These are phyloP conservation scores for Cornus florida DNA, from an alignment of 148 eudicot genomes.

Conservation along the genomic window DNA sequence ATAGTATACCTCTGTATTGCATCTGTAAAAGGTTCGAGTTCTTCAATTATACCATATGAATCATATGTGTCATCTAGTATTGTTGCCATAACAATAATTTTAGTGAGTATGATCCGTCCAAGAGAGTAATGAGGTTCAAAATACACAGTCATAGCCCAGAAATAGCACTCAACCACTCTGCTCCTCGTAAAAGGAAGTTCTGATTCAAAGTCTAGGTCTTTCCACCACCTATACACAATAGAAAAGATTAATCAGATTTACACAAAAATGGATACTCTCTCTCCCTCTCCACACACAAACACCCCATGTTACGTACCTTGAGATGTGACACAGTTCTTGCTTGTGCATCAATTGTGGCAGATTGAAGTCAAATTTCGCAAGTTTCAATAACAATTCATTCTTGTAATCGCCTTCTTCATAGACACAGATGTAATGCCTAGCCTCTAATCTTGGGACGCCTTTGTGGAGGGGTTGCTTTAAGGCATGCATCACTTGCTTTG, in stretches of 20 bases:
- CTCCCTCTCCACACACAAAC: too few relatives aligned
- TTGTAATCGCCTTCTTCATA: slow-evolving; percentile 23
- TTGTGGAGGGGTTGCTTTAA: slow-evolving; percentile 21
- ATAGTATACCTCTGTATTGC: slow-evolving; percentile 35
- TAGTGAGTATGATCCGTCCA: slow-evolving; percentile 24
- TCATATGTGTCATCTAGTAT: slow-evolving; percentile 53
- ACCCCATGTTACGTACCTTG: slow-evolving; percentile 13
- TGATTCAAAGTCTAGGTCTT: slow-evolving; percentile 13
- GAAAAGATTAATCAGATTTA: too few relatives aligned
- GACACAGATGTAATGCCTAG: slow-evolving; percentile 22
- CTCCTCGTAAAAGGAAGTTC: slow-evolving; percentile 38
- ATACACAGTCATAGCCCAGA: slow-evolving; percentile 28
- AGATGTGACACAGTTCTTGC: slow-evolving; percentile 25
- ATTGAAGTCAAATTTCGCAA: slow-evolving; percentile 41
- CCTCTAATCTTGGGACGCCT: slow-evolving; percentile 26
- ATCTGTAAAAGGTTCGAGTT: slow-evolving; percentile 32
- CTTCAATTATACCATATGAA: slow-evolving; percentile 39
- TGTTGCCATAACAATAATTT: slow-evolving; percentile 24
- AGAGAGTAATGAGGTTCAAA: slow-evolving; percentile 33
- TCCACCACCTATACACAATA: slow-evolving; percentile 45
- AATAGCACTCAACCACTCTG: slow-evolving; percentile 37
- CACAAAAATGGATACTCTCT: too few relatives aligned
- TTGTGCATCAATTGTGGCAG: slow-evolving; percentile 25
- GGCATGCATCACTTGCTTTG: slow-evolving; percentile 19
- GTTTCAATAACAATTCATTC: slow-evolving; percentile 16